These are phyloP conservation scores for Monosporascus sp. DNA, from an alignment of 2,329 filamentous ascomycete genomes.

Conservation along the genomic window DNA sequence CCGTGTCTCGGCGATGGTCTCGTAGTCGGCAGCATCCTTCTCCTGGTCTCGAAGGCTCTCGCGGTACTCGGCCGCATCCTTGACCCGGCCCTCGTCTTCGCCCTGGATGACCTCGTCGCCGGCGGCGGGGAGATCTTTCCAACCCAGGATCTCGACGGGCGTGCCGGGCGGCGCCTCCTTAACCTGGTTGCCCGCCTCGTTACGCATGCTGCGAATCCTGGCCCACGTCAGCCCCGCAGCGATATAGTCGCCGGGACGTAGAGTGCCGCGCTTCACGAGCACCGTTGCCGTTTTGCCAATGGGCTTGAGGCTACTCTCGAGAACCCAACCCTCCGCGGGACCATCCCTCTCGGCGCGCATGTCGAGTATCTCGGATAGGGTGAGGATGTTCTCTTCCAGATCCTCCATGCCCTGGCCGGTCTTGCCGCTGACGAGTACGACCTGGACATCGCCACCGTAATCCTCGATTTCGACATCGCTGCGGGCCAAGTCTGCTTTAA, in stretches of 20 bases:
- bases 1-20: conserved; percentile 65
- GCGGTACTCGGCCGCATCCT: conserved; percentile 71
- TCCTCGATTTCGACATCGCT: conserved; percentile 91
- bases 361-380: conserved; percentile 84
- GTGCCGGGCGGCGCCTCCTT: conserved; percentile 76
- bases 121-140: conserved; percentile 75
- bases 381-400: conserved; percentile 83
- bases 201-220: conserved; percentile 74
- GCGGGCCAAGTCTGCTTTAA: conserved; percentile 80
- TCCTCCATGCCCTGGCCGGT: conserved; percentile 88
- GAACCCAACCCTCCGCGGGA: conserved; percentile 83
- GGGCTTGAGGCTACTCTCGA: conserved; percentile 84
- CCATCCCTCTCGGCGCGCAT: conserved; percentile 75
- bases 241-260: conserved; percentile 73
- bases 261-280: conserved; percentile 80
- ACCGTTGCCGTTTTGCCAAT: conserved; percentile 83
- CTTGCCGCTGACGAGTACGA: conserved; percentile 86
- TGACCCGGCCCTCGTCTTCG: conserved; percentile 69
- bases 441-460: conserved; percentile 89
- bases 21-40: conserved; percentile 72
- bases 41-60: conserved; percentile 64
- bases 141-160: conserved; percentile 91
- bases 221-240: conserved; percentile 88
- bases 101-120: conserved; percentile 87
- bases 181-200: conserved; percentile 74